Conservation (phyloP, 805 yeast species). For the Metschnikowia proteae region DNA sequence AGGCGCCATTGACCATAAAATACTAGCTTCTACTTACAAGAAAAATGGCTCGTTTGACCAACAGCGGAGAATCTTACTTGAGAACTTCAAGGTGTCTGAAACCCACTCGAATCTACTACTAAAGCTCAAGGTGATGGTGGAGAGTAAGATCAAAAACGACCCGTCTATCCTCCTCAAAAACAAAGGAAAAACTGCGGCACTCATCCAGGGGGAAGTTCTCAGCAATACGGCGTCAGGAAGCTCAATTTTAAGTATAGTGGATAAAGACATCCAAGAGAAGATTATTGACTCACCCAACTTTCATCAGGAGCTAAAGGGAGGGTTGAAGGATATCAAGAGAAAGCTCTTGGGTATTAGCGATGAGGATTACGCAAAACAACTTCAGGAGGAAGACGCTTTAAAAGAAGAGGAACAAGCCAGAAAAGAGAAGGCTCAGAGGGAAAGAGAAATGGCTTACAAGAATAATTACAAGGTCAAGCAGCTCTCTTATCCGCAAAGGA, state of each 20-base stretch:
- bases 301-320: conserved; percentile 28
- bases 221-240: conserved; percentile 16
- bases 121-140: conserved; percentile 41
- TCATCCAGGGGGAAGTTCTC: conserved; percentile 50
- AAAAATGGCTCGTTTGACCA: conserved; percentile 48
- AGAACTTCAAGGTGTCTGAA: conserved; percentile 40
- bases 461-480: conserved; percentile 28
- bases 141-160: conserved; percentile 44
- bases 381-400: conserved; percentile 21
- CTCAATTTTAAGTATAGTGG: conserved; percentile 38
- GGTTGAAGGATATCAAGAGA: conserved; percentile 33
- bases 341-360: conserved; percentile 34
- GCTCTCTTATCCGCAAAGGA: conserved; percentile 21
- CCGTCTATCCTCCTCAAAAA: conserved; percentile 47
- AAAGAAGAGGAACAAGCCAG: conserved; percentile 15
- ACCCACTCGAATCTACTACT: conserved; percentile 39
- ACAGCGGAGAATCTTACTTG: conserved; percentile 40
- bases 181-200: conserved; percentile 48
- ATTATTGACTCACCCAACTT: conserved; percentile 41
- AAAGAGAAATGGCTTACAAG: conserved; percentile 22
- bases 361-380: conserved; percentile 34
- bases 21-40: conserved; percentile 41
- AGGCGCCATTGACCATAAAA: conserved; percentile 29
- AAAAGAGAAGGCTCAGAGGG: conserved; percentile 17
- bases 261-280: conserved; percentile 42